Evolutionary conservation across 306 rosid species (phyloP), one percentile per base, ranked within the genome.

Genomic region (Alnus glutinosa): DNA sequence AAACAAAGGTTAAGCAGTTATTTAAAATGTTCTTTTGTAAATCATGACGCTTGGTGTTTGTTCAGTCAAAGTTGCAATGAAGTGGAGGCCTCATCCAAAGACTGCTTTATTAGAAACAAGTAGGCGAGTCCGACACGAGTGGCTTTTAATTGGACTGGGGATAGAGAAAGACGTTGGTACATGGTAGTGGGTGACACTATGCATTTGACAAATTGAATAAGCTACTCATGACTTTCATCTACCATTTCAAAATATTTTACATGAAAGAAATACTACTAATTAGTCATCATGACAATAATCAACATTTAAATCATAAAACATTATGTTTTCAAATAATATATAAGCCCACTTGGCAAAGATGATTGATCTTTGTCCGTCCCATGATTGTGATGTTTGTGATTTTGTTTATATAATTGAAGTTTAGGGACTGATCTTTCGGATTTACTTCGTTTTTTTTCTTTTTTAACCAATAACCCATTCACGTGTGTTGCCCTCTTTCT

Each of bases 61-160:
- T 48, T 36, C 32, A 50, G 78, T 80, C 83, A 80, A 74, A 74
- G 7, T 50, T 36, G 83, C 70, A 74, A 80, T 80, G 78, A 32
- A 73, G 78, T 39, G 37, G 69, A 28, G 59, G 47, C 46, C 74
- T 50, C 69, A 80, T 9, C 14, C 15, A 57, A 23, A 44, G 81
- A 47, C 58, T 58, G 75, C 76, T 69, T 61, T 48, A 23, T 73
- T 64, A 44, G 39, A 47, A 48, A 48, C 50, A 71, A 70, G 76
- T 5, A 39, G 73, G 75, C 50, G 46, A 42, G 46, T 42, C 46
- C 46, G 80, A 77, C 55, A 52, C 30, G 18, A 55, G 74, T 77
- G 64, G 72, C 72, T n/a, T 58, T 80, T 37, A 16, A 46, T 61
- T 39, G 48, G 50, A 47, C 42, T 19, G 34, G 37, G 50, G 76